phyloP scores from a whole-genome alignment of 345 rosid genomes.

The Aethionema arabicum region DNA sequence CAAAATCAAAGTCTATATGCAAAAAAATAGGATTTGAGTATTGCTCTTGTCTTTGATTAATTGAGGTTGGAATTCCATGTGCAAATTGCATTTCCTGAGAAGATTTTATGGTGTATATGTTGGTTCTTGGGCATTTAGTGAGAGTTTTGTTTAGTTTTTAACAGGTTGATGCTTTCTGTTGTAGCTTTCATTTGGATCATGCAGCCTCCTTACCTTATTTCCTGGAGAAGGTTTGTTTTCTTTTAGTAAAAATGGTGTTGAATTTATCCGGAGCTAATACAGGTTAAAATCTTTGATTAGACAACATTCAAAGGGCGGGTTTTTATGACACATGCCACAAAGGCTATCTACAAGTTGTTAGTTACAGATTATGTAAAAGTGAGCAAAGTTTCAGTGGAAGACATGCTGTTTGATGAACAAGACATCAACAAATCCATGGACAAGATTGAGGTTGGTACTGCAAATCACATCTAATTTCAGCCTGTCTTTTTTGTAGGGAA shows the following conservation, averaged over 20 bases:
- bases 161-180: constrained; percentile 21
- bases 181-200: constrained; percentile 99
- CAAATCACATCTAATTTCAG: background rate
- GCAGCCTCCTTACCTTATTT: constrained; percentile 97
- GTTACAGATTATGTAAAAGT: constrained; percentile 94
- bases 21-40: background rate
- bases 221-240: constrained; percentile 74
- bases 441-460: constrained; percentile 70
- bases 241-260: background rate
- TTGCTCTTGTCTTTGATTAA: no score
- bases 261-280: background rate
- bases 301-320: constrained; percentile 90
- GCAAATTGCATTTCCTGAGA: no score
- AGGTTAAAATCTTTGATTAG: constrained; percentile 37
- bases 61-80: no score
- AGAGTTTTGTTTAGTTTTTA: constrained; percentile 1
- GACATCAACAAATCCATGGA: constrained; percentile 90
- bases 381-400: constrained; percentile 96
- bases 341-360: constrained; percentile 84
- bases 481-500: background rate
- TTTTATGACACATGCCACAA: constrained; percentile 97
- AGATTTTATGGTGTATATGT: no score
- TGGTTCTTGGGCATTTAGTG: background rate
- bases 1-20: background rate
- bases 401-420: constrained; percentile 91